Evolutionary conservation across 257 asterid species (phyloP).

Genomic region (Lycium barbarum): DNA sequence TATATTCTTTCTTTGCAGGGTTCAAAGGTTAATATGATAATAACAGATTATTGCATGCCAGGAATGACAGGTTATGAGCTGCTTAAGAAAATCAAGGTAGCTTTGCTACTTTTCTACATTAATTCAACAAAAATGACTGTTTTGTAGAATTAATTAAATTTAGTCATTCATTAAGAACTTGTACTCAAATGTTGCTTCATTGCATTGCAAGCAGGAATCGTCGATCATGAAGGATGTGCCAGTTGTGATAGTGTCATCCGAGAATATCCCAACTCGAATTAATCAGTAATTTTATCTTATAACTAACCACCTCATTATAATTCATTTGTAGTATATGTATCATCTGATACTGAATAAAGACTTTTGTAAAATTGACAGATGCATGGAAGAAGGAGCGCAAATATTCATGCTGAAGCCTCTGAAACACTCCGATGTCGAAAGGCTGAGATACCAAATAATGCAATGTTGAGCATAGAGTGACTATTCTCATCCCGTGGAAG

Average conservation of each 20-base stretch:
- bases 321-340: neutral
- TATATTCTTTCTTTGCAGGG: constrained; percentile 36
- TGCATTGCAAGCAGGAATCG: constrained; percentile 53
- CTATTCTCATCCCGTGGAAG: neutral
- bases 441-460: constrained; percentile 52
- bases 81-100: constrained; percentile 69
- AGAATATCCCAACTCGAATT: constrained; percentile 64
- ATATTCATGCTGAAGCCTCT: constrained; percentile 75
- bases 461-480: constrained; percentile 33
- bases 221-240: constrained; percentile 63
- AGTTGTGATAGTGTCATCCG: constrained; percentile 67
- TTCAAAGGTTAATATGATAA: constrained; percentile 62
- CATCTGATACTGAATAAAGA: neutral
- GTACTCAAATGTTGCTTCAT: neutral
- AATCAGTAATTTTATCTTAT: constrained; percentile 46
- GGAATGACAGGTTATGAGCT: constrained; percentile 74
- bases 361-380: constrained; percentile 38
- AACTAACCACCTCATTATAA: neutral
- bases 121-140: neutral
- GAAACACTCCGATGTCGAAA: constrained; percentile 57
- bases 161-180: neutral
- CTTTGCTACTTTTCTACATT: neutral
- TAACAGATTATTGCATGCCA: constrained; percentile 75
- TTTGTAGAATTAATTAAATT: neutral
- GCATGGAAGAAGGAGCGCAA: constrained; percentile 67